phyloP scores from a whole-genome alignment of 2,329 filamentous ascomycete species.

The Chaetomium sp. region DNA sequence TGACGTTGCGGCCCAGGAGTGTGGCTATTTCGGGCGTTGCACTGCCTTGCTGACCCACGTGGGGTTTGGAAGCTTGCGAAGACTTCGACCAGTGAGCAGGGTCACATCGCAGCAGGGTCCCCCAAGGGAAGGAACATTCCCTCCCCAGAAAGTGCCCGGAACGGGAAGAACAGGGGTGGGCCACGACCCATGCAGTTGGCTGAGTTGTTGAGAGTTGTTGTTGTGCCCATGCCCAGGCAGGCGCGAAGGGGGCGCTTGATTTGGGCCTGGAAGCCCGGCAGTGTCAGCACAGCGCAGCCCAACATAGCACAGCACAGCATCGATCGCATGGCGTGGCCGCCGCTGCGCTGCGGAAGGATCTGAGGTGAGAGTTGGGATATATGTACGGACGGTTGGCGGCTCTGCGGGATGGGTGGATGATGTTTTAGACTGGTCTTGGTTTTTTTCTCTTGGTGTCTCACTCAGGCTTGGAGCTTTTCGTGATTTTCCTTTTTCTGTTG shows the following conservation, averaged over 20 bases:
- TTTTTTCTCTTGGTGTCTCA: not conserved
- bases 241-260: no score
- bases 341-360: no score
- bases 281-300: no score
- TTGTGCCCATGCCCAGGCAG: no score
- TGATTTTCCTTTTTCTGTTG: not conserved
- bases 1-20: not conserved
- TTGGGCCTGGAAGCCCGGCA: no score
- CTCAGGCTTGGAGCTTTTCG: not conserved
- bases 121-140: not conserved
- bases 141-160: conserved; percentile 5
- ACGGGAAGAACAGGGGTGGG: conserved; percentile 1
- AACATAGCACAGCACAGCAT: no score
- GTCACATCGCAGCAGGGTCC: not conserved
- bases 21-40: conserved; percentile 11
- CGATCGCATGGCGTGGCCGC: no score
- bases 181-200: not conserved
- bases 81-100: not conserved
- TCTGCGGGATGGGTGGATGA: not conserved
- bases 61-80: not conserved
- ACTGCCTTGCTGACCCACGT: conserved; percentile 11
- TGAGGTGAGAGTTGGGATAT: not conserved
- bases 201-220: no score
- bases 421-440: not conserved
- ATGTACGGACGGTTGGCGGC: not conserved